Conservation (phyloP, 192 early-diverging fungal genomes). For the Backusella liffmaniae region DNA sequence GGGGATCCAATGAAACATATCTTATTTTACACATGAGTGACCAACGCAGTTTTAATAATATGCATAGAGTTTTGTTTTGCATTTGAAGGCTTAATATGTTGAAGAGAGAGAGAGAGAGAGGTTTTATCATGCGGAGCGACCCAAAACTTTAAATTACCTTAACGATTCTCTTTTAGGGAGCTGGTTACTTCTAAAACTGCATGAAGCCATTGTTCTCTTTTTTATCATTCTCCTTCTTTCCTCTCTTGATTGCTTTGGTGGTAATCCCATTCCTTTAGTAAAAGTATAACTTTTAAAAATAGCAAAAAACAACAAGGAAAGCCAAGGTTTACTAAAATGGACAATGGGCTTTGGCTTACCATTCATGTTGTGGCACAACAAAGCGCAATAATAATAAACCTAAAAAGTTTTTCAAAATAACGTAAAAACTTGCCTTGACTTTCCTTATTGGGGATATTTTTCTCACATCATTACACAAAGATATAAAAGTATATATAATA, state of each 20-base stretch:
- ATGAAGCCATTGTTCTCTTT: not conserved
- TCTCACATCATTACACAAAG: constrained; percentile 1
- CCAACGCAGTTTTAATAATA: not conserved
- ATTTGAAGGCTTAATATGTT: not conserved
- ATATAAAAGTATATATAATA: constrained; percentile 1
- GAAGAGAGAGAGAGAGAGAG: not conserved
- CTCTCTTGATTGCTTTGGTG: not conserved
- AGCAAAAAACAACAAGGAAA: not conserved
- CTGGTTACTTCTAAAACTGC: not conserved
- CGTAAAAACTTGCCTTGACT: not conserved
- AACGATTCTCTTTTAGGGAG: not conserved
- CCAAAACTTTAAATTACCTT: not conserved
- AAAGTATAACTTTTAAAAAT: not conserved
- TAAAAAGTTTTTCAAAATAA: not conserved
- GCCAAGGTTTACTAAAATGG: not conserved
- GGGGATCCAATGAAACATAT: not conserved
- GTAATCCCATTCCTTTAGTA: not conserved
- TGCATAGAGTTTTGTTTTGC: not conserved
- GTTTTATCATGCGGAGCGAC: not conserved
- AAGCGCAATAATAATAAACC: not conserved
- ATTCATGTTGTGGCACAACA: not conserved
- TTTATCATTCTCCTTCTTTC: not conserved
- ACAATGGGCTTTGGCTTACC: not conserved
- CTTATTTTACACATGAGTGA: not conserved
- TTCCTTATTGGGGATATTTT: not conserved